Base-by-base conservation (phyloP, 1,284 basidiomycete genomes). In the Irpex rosettiformis region DNA sequence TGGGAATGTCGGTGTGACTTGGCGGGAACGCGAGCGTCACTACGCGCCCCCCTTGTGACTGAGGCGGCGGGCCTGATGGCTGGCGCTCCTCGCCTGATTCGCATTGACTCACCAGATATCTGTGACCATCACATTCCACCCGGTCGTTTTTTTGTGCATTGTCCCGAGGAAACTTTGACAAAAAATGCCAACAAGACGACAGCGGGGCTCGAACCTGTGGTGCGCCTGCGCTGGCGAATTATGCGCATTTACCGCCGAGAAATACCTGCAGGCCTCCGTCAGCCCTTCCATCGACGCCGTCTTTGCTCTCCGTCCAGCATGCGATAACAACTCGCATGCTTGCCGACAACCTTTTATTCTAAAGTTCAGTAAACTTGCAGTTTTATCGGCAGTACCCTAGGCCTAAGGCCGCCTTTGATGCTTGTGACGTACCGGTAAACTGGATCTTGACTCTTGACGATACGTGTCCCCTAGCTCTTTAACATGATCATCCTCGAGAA, bases 401-500 rank as follows among this genome's bases (percentile, higher is more conserved):
- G 3, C 43, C 2, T n/a, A n/a, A n/a, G n/a, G n/a, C n/a, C n/a
- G n/a, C n/a, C n/a, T n/a, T n/a, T n/a, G n/a, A 21, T 8, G n/a
- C 2, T 18, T 47, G 13, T 47, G 43, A 47, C 43, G 16, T 18
- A 47, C 43, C 43, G 43, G 5, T 47, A 24, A 18, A 47, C 22
- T 47, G 43, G 43, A 18, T 47, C 18, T 47, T 2, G 2, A 47
- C 43, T 2, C 18, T 18, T 18, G 21, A 47, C 43, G 43, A 16
- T 3, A n/a, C n/a, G n/a, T n/a, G 13, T 10, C 22, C 43, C 21
- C 51, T 2, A 29, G 30, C n/a, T n/a, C 30, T 56, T 22, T 6
- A 28, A 13, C 22, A 64, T 64, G 62, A 64, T 64, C 48, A 60
- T 64, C 37, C 56, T 61, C 28, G 60, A 64, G 49, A 61, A 58